Conservation (phyloP, 1,139 yeast genomes). For the Arxiozyma telluris region DNA sequence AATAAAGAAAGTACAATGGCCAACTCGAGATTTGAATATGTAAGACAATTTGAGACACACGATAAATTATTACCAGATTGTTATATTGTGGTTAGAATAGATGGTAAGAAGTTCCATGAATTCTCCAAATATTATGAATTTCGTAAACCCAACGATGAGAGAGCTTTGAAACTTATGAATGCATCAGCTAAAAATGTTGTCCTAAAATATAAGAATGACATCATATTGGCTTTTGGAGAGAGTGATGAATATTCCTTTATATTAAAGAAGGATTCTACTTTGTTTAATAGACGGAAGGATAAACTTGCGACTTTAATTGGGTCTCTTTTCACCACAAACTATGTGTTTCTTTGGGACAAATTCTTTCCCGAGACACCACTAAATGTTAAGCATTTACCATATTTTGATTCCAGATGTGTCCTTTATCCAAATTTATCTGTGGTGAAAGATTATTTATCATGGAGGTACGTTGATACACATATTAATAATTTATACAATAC, state of each 20-base stretch:
- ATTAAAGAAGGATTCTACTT: constrained; percentile 47
- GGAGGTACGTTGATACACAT: constrained; percentile 98
- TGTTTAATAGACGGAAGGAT: constrained; percentile 73
- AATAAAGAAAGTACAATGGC: constrained; percentile 42
- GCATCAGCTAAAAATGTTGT: constrained; percentile 57
- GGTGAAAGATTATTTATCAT: constrained; percentile 73
- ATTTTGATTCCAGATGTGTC: constrained; percentile 88
- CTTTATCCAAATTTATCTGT: constrained; percentile 58
- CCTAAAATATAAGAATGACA: constrained; percentile 51
- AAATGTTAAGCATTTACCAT: constrained; percentile 49
- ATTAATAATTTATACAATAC: constrained; percentile 92
- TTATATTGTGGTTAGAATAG: constrained; percentile 75
- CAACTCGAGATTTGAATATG: constrained; percentile 77
- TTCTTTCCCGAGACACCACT: constrained; percentile 43
- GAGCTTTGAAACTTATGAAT: constrained; percentile 76
- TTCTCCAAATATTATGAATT: constrained; percentile 68
- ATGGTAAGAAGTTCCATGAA: constrained; percentile 90
- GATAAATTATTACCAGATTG: constrained; percentile 68
- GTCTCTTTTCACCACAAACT: constrained; percentile 71
- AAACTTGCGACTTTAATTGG: constrained; percentile 77
- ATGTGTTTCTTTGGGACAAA: constrained; percentile 56
- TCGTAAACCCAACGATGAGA: constrained; percentile 74
- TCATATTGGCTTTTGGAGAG: constrained; percentile 82
- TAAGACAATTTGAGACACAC: constrained; percentile 69
- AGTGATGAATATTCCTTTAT: constrained; percentile 90